A percentile compares a stretch with the other conserved stretches of the same genome.
These are phyloP conservation scores for Ophiocordyceps camponoti-floridani DNA, from an alignment of 2,329 filamentous ascomycete genomes.

Conservation along the genomic window DNA sequence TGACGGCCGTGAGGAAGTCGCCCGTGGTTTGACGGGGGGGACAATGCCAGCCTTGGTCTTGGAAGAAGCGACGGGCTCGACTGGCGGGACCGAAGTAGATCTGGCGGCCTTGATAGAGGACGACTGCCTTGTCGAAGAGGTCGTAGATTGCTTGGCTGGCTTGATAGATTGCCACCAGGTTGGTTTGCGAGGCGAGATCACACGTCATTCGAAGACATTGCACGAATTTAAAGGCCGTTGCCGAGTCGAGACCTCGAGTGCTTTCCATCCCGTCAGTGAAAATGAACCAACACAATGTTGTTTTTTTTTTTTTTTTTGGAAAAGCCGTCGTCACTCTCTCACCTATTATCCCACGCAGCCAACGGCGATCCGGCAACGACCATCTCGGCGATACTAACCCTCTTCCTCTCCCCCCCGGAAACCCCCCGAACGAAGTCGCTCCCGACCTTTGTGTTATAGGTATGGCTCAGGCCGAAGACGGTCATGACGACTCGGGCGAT, in stretches of 20 bases:
- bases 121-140: slow-evolving; percentile 38
- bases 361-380: slow-evolving; percentile 39
- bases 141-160: slow-evolving; percentile 48
- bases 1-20: slow-evolving; percentile 58
- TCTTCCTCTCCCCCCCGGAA: slow-evolving; percentile 54
- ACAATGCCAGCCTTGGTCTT: slow-evolving; percentile 48
- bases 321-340: slow-evolving; percentile 33
- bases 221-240: slow-evolving; percentile 59
- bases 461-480: slow-evolving; percentile 58
- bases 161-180: slow-evolving; percentile 61
- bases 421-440: slow-evolving; percentile 63
- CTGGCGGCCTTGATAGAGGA: slow-evolving; percentile 42
- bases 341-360: slow-evolving; percentile 53
- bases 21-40: slow-evolving; percentile 49
- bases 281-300: slow-evolving; percentile 20
- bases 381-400: slow-evolving; percentile 45
- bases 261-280: slow-evolving; percentile 14
- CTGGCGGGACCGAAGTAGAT: slow-evolving; percentile 45
- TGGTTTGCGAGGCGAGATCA: slow-evolving; percentile 47
- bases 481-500: slow-evolving; percentile 58
- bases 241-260: slow-evolving; percentile 55
- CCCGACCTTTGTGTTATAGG: slow-evolving; percentile 52
- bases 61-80: slow-evolving; percentile 45
- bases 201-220: slow-evolving; percentile 48
- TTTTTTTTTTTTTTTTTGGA: slow-evolving; percentile 30